Conservation (phyloP, 176 grass and related monocot species). For the Cymbopogon citratus region DNA sequence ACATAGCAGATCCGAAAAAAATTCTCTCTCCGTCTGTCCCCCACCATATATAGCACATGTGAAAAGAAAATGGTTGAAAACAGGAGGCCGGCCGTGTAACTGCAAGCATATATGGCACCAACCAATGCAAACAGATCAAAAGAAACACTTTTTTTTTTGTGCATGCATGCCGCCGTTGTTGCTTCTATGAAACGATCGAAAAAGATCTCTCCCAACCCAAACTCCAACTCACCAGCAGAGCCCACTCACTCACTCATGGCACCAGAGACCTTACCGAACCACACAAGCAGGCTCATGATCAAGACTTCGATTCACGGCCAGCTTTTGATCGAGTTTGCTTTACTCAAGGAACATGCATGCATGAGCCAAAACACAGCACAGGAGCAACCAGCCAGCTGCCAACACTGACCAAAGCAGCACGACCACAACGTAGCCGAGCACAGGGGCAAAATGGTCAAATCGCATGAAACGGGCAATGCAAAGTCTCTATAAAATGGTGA, state of each 20-base stretch:
- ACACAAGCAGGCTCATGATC: conserved; percentile 43
- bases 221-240: too few relatives aligned
- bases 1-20: too few relatives aligned
- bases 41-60: too few relatives aligned
- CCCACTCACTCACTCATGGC: neutral
- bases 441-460: conserved; percentile 23
- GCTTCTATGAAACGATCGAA: too few relatives aligned
- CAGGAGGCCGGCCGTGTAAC: too few relatives aligned
- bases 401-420: neutral
- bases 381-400: neutral
- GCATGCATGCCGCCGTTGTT: too few relatives aligned
- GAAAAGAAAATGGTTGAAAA: too few relatives aligned
- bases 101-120: too few relatives aligned
- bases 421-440: neutral
- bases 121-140: too few relatives aligned
- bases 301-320: conserved; percentile 60
- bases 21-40: too few relatives aligned
- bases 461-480: neutral
- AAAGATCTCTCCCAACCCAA: too few relatives aligned
- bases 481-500: conserved; percentile 29
- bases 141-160: too few relatives aligned
- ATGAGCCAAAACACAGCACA: neutral
- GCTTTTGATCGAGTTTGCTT: conserved; percentile 56
- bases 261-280: neutral
- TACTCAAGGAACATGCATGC: conserved; percentile 45